Percentiles rank a stretch among this genome's conserved stretches.
These are phyloP conservation scores for Mortierella claussenii DNA, from an alignment of 192 early-diverging fungal species.

Conservation along the genomic window DNA sequence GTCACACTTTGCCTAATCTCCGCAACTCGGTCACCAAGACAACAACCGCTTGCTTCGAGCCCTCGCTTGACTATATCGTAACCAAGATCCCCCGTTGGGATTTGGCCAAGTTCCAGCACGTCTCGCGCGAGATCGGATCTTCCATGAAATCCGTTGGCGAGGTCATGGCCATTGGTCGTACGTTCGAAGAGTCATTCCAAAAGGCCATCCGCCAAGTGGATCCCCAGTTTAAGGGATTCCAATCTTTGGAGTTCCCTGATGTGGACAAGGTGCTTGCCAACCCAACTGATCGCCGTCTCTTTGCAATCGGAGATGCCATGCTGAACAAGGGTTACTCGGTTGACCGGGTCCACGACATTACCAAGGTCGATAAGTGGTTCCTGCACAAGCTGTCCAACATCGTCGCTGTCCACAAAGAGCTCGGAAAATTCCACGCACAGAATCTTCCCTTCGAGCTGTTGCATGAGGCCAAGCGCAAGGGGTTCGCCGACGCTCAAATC, in stretches of 20 bases:
- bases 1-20: slow-evolving; percentile 85
- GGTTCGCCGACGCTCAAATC: slow-evolving; percentile 93
- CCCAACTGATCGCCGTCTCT: slow-evolving; percentile 95
- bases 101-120: slow-evolving; percentile 92
- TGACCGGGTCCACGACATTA: slow-evolving; percentile 90
- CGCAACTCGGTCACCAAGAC: slow-evolving; percentile 92
- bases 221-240: slow-evolving; percentile 89
- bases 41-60: slow-evolving; percentile 98
- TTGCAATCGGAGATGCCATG: slow-evolving; percentile 96
- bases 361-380: slow-evolving; percentile 98
- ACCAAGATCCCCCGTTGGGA: slow-evolving; percentile 99
- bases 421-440: slow-evolving; percentile 61
- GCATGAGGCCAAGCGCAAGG: slow-evolving; percentile 82
- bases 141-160: slow-evolving; percentile 98
- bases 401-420: slow-evolving; percentile 76
- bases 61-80: slow-evolving; percentile 94
- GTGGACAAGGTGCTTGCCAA: slow-evolving; percentile 90
- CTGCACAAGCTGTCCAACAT: slow-evolving; percentile 93
- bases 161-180: slow-evolving; percentile 98
- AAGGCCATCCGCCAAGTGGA: slow-evolving; percentile 95
- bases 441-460: slow-evolving; percentile 70
- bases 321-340: slow-evolving; percentile 89
- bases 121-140: slow-evolving; percentile 84
- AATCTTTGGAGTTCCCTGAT: slow-evolving; percentile 58
- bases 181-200: slow-evolving; percentile 95